These are phyloP conservation scores for Helotiales sp. DNA, from an alignment of 2,329 filamentous ascomycete genomes.

Conservation along the genomic window DNA sequence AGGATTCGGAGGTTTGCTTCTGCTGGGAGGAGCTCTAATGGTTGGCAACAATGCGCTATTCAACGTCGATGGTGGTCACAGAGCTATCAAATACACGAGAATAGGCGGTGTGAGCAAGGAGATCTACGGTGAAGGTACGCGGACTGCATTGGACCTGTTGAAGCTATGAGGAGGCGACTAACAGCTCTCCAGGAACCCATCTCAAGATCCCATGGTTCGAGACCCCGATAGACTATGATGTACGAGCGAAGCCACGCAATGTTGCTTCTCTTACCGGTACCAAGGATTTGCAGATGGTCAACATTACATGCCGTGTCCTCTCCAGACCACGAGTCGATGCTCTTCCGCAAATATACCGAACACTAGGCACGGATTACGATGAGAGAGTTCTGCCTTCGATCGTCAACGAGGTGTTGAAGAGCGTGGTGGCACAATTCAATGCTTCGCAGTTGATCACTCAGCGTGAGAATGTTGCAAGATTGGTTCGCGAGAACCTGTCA, in stretches of 20 bases:
- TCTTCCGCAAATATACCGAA: conserved; percentile 96
- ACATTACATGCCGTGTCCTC: conserved; percentile 99
- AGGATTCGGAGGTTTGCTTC: conserved; percentile 57
- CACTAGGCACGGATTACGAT: conserved; percentile 93
- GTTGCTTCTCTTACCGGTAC: conserved; percentile 96
- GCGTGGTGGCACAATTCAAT: conserved; percentile 98
- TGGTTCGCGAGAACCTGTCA: conserved; percentile 92
- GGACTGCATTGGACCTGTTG: background rate
- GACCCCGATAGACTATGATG: conserved; percentile 95
- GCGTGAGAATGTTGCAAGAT: conserved; percentile 90
- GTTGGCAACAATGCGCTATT: conserved; percentile 65
- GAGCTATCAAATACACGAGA: conserved; percentile 97
- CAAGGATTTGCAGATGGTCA: conserved; percentile 99
- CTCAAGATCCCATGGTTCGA: conserved; percentile 96
- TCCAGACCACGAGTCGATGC: conserved; percentile 86
- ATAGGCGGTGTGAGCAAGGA: conserved; percentile 92
- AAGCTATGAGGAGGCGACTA: conserved; percentile 22
- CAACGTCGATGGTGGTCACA: conserved; percentile 96
- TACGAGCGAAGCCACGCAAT: conserved; percentile 95
- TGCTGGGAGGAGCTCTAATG: conserved; percentile 59
- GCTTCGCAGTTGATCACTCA: conserved; percentile 98
- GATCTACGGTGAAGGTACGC: conserved; percentile 89
- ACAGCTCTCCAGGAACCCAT: conserved; percentile 74
- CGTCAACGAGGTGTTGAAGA: conserved; percentile 98
- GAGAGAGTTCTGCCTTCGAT: conserved; percentile 96